Evolutionary conservation across 768 basidiomycete genomes (phyloP).

Genomic region (Asterophora lycoperdoides): DNA sequence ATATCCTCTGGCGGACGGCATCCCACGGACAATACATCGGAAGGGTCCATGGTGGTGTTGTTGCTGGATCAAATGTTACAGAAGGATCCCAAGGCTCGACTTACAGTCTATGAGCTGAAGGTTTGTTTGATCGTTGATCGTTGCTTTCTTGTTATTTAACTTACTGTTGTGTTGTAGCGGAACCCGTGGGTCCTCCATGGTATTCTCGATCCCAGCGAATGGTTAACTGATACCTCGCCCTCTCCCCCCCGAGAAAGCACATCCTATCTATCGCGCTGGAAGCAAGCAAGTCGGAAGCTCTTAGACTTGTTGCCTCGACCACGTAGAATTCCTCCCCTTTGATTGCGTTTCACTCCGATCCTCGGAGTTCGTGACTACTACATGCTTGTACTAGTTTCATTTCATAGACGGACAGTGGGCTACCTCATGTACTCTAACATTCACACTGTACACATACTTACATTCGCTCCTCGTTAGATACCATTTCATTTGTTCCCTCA

Average conservation of each 20-base stretch:
- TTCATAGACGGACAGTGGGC: background rate
- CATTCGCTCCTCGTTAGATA: background rate
- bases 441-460: background rate
- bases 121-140: conserved; percentile 26
- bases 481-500: background rate
- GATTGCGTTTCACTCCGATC: background rate
- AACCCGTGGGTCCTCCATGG: conserved; percentile 68
- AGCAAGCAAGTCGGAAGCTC: conserved; percentile 25
- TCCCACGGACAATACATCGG: conserved; percentile 24
- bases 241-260: background rate
- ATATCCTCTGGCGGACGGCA: conserved; percentile 32
- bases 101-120: conserved; percentile 42
- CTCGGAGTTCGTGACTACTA: too few relatives aligned
- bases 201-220: conserved; percentile 58
- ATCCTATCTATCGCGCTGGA: conserved; percentile 22
- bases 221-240: conserved; percentile 52
- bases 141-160: conserved; percentile 64
- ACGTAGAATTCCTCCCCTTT: background rate
- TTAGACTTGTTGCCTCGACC: conserved; percentile 14
- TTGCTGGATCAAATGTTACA: conserved; percentile 38
- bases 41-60: conserved; percentile 29
- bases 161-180: conserved; percentile 41
- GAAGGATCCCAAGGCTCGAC: conserved; percentile 34
- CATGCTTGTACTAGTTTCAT: background rate
- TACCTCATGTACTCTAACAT: background rate